A percentile compares a stretch with the other conserved stretches of the same genome.
These are phyloP conservation scores for Leishmania guyanensis DNA, from an alignment of 208 protist species.

Conservation along the genomic window DNA sequence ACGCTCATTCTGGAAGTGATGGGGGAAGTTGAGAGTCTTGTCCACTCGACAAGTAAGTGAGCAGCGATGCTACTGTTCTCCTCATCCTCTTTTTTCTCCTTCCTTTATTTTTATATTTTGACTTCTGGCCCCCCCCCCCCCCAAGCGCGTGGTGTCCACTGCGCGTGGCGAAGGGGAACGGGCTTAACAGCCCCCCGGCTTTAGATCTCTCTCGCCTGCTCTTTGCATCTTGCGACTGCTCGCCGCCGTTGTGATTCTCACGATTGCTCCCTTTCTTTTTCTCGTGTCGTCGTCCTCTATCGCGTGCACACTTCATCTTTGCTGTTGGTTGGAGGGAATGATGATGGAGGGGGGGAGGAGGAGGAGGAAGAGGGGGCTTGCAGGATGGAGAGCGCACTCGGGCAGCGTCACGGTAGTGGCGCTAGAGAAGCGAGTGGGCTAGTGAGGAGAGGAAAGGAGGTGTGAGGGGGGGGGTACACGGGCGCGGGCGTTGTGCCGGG, in stretches of 20 bases:
- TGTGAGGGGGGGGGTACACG: background rate
- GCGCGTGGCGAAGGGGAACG: background rate
- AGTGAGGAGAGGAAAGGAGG: background rate
- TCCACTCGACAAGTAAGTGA: background rate
- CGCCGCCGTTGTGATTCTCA: background rate
- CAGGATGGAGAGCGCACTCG: background rate
- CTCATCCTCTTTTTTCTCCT: background rate
- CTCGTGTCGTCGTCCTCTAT: no score
- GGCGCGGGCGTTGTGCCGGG: background rate
- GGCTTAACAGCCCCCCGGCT: no score
- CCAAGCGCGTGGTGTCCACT: background rate
- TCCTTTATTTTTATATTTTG: background rate
- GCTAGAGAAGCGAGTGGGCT: background rate
- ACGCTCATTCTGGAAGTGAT: background rate
- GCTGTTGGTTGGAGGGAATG: background rate
- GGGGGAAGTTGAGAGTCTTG: no score
- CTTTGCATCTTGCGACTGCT: background rate
- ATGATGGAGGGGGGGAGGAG: background rate
- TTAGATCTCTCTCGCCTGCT: background rate
- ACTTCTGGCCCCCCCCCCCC: slow-evolving; percentile 8
- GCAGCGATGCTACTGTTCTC: background rate
- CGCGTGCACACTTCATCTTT: background rate
- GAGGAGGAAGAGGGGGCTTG: background rate
- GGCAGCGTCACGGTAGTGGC: background rate
- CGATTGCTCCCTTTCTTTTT: background rate